phyloP scores from a whole-genome alignment of 2,329 filamentous ascomycete species.

The Acrocalymma vagum region DNA sequence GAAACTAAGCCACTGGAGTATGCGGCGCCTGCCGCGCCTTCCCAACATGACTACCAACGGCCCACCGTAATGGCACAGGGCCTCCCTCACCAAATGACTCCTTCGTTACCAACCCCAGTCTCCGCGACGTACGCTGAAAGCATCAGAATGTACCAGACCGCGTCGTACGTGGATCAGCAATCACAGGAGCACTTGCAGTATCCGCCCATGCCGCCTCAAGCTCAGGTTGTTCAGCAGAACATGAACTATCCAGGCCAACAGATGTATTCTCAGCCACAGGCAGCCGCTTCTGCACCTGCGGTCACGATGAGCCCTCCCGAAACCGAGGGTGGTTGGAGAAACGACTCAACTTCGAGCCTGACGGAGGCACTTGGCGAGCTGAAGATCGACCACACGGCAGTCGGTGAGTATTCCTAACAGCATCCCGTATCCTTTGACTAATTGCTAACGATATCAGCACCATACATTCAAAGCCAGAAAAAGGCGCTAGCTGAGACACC shows the following conservation, averaged over 20 bases:
- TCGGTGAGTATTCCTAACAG: conserved; percentile 67
- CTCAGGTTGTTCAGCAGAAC: conserved; percentile 40
- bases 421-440: conserved; percentile 11
- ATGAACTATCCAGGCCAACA: conserved; percentile 44
- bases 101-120: conserved; percentile 37
- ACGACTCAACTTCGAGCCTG: conserved; percentile 67
- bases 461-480: conserved; percentile 78
- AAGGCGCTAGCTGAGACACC: conserved; percentile 66
- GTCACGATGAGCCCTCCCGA: conserved; percentile 49
- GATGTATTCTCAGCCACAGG: conserved; percentile 41
- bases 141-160: conserved; percentile 44
- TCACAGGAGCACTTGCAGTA: conserved; percentile 47
- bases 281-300: conserved; percentile 29
- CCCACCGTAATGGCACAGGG: conserved; percentile 40
- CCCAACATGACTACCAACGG: conserved; percentile 52
- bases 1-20: conserved; percentile 51
- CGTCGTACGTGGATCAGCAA: conserved; percentile 43
- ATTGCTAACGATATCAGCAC: conserved; percentile 64
- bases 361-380: conserved; percentile 84
- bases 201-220: conserved; percentile 42
- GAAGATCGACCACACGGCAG: conserved; percentile 85
- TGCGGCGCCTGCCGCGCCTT: conserved; percentile 43
- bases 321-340: conserved; percentile 58
- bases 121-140: conserved; percentile 34
- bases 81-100: conserved; percentile 37